Evolutionary conservation across 352 stramenopile genomes (phyloP), one percentile per base, ranked within the genome.

Genomic region (Globisporangium nunn): DNA sequence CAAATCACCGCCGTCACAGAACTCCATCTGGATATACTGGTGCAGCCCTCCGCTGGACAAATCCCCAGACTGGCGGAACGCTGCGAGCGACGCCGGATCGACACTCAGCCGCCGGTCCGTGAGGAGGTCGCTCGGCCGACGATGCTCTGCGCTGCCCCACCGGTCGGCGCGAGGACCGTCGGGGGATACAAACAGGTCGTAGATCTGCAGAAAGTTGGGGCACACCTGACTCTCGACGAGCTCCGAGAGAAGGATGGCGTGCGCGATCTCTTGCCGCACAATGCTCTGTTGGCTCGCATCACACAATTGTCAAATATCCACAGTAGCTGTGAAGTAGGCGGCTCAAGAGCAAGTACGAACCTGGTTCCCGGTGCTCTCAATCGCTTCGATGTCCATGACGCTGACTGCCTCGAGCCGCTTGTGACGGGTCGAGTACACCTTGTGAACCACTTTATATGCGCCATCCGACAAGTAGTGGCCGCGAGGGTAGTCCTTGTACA

Each of bases 1-100:
- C 10, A 98, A 66, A 70, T 99, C 97, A 14, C 96, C 96, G 44
- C 93, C 79, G 50, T 92, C 78, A 67, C 97, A 99, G 12, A 99
- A 93, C 66, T 99, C 97, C 97, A 99, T 99, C 28, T 89, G 81
- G 58, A 99, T 98, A 66, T 98, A 99, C 74, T 99, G 96, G 63
- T 85, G 98, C 33, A 91, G 52, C 3, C 55, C 50, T 30, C 68
- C 45, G 23, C 18, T 53, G 46, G 46, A 17, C 3, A 52, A 50
- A 11, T 15, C 30, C 12, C 41, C 43, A 30, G 52, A 60, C 10
- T 29, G 39, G 6, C 47, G 6, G 55, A 54, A 15, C 6, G 58
- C 35, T 29, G 51, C 35, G 40, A 63, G 58, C 8, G 58, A 63
- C 4, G 43, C 51, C 17, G 58, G 54, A 10, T 52, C 54, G 3